Percentiles rank a stretch among this genome's conserved stretches.
phyloP scores from a whole-genome alignment of 2,329 filamentous ascomycete species.

The Reticulascus tulasneorum region DNA sequence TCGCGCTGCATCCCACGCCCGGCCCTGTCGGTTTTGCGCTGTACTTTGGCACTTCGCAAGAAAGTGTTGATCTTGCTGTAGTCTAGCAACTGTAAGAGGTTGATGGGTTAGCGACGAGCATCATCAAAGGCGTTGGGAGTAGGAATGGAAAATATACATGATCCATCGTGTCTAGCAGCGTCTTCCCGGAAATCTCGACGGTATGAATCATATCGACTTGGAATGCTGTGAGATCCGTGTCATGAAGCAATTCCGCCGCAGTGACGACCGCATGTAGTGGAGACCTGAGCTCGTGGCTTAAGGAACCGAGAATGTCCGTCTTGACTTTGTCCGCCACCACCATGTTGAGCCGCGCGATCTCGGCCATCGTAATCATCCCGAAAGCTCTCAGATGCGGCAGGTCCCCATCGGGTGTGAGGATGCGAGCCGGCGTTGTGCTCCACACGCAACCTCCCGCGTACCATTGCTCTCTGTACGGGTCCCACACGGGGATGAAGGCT shows the following conservation, averaged over 20 bases:
- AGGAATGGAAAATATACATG: conserved; percentile 25
- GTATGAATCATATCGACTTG: conserved; percentile 41
- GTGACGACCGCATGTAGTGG: conserved; percentile 55
- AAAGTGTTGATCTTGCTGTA: conserved; percentile 48
- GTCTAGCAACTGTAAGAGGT: conserved; percentile 29
- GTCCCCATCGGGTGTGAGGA: conserved; percentile 16
- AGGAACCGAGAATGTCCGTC: conserved; percentile 51
- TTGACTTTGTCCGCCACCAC: conserved; percentile 37
- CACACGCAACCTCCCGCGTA: conserved; percentile 37
- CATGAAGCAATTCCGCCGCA: conserved; percentile 46
- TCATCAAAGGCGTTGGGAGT: background rate
- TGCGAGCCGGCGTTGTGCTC: conserved; percentile 28
- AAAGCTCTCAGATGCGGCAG: conserved; percentile 40
- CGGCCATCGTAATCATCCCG: conserved; percentile 51
- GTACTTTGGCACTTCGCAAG: conserved; percentile 11
- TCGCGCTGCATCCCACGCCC: conserved; percentile 5
- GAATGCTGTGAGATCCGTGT: conserved; percentile 34
- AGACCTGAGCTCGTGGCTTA: conserved; percentile 54
- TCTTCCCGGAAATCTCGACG: conserved; percentile 44
- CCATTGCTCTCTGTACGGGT: conserved; percentile 28
- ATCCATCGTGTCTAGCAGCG: conserved; percentile 45
- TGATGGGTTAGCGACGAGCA: no score
- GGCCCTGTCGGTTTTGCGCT: conserved; percentile 15
- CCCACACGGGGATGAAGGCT: conserved; percentile 32
- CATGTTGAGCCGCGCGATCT: conserved; percentile 42